These are phyloP conservation scores for Acacia crassicarpa DNA, from an alignment of 306 rosid genomes.

Conservation along the genomic window DNA sequence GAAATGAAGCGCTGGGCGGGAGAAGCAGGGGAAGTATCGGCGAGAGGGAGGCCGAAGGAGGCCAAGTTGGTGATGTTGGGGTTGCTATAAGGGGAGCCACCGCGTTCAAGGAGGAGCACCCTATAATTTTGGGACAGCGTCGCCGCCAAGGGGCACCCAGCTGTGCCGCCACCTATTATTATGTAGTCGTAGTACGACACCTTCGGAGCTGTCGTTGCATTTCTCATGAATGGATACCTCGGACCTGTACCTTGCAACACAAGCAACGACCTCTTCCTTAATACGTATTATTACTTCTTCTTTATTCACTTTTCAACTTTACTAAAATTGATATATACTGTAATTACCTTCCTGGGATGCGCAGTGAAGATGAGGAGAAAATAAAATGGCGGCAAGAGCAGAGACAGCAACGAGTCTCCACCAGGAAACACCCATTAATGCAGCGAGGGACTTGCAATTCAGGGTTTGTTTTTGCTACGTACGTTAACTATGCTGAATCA, in stretches of 20 bases:
- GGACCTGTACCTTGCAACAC: conserved; percentile 32
- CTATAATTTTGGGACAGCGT: conserved; percentile 63
- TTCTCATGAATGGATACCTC: conserved; percentile 53
- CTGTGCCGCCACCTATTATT: conserved; percentile 74
- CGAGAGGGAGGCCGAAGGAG: conserved; percentile 60
- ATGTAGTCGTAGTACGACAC: conserved; percentile 72
- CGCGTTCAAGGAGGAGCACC: conserved; percentile 71
- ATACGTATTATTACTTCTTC: background rate
- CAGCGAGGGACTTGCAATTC: background rate
- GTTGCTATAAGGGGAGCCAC: conserved; percentile 77
- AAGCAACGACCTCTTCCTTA: background rate
- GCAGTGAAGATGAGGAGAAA: conserved; percentile 41
- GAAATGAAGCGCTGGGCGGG: conserved; percentile 81
- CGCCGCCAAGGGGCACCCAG: conserved; percentile 84
- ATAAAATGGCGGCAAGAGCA: conserved; percentile 38
- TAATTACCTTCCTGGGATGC: conserved; percentile 42
- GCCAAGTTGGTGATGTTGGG: conserved; percentile 61
- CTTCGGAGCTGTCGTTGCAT: conserved; percentile 51
- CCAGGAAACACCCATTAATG: conserved; percentile 22
- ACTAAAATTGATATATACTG: background rate
- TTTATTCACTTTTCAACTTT: background rate
- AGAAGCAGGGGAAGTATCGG: conserved; percentile 64
- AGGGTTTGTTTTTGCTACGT: background rate
- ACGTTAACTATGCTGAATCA: background rate
- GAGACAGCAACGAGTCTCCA: conserved; percentile 20